Percentiles rank a stretch among this genome's conserved stretches.
Conservation (phyloP, 2,329 filamentous ascomycete genomes). For the Stagonosporopsis chrysanthemi region DNA sequence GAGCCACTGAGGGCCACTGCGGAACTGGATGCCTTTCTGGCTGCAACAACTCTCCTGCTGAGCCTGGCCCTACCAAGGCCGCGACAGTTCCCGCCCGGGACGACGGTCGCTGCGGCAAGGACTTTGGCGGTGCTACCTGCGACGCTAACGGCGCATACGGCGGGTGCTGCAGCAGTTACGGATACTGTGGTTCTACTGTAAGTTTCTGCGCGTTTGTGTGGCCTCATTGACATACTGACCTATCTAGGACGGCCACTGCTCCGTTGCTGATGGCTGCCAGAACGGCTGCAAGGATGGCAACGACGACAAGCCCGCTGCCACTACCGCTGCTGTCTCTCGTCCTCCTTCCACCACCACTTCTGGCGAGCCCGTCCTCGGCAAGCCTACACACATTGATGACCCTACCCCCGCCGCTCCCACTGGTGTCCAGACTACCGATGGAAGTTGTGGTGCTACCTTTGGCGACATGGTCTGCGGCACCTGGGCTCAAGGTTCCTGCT, state of each 20-base stretch:
- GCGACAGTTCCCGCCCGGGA: slow-evolving; percentile 23
- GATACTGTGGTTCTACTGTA: slow-evolving; percentile 48
- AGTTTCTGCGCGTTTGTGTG: background rate
- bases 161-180: slow-evolving; percentile 48
- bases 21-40: slow-evolving; percentile 48
- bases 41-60: slow-evolving; percentile 30
- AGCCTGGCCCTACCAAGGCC: slow-evolving; percentile 16
- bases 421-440: slow-evolving; percentile 56
- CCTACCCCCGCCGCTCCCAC: slow-evolving; percentile 29
- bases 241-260: slow-evolving; percentile 45
- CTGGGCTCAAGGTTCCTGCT: slow-evolving; percentile 62
- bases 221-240: background rate
- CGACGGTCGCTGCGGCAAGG: slow-evolving; percentile 53
- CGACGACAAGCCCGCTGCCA: slow-evolving; percentile 9
- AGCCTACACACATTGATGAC: slow-evolving; percentile 30
- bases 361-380: slow-evolving; percentile 49
- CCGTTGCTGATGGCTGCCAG: slow-evolving; percentile 50
- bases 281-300: slow-evolving; percentile 47
- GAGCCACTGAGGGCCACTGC: slow-evolving; percentile 52
- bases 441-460: slow-evolving; percentile 61
- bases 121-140: slow-evolving; percentile 51
- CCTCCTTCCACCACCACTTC: slow-evolving; percentile 44
- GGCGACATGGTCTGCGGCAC: slow-evolving; percentile 60
- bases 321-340: slow-evolving; percentile 29
- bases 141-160: slow-evolving; percentile 50